Evolutionary conservation across 169 alveolate species (phyloP).

Genomic region (Plasmodium blacklocki): DNA sequence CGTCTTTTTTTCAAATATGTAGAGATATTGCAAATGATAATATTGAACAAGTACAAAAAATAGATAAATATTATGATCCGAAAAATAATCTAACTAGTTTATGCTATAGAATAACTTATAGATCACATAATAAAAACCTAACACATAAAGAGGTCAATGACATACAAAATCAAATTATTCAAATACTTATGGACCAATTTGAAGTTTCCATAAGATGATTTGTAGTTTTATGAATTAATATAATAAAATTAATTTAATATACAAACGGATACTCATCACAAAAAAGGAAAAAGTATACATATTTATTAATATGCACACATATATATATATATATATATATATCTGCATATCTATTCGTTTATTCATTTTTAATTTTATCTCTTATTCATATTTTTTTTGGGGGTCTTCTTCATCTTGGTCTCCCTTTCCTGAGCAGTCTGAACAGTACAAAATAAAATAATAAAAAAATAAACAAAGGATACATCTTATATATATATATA

Average conservation of each 20-base stretch:
- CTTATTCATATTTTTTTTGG: slow-evolving; percentile 30
- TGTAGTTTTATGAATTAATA: too few species aligned
- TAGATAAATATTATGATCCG: slow-evolving; percentile 50
- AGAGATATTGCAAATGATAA: slow-evolving; percentile 74
- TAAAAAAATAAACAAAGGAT: neutral
- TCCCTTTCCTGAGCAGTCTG: slow-evolving; percentile 74
- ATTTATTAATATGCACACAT: neutral
- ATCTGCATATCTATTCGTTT: neutral
- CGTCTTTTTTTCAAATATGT: slow-evolving; percentile 57
- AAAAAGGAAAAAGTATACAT: neutral
- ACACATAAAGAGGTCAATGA: slow-evolving; percentile 82
- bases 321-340: neutral
- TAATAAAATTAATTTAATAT: too few species aligned
- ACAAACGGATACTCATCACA: neutral
- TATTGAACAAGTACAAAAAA: slow-evolving; percentile 63
- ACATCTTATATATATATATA: neutral
- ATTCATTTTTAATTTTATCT: slow-evolving; percentile 17
- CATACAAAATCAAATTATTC: slow-evolving; percentile 73
- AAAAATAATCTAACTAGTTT: slow-evolving; percentile 59
- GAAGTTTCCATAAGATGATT: slow-evolving; percentile 25
- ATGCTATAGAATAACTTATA: slow-evolving; percentile 83
- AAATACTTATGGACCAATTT: slow-evolving; percentile 33
- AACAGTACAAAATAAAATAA: neutral
- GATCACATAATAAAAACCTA: slow-evolving; percentile 83
- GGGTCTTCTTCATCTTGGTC: slow-evolving; percentile 40